Percentiles rank a stretch among this genome's conserved stretches.
These are phyloP conservation scores for Pseudogymnoascus sp. DNA, from an alignment of 2,329 filamentous ascomycete genomes.

Conservation along the genomic window DNA sequence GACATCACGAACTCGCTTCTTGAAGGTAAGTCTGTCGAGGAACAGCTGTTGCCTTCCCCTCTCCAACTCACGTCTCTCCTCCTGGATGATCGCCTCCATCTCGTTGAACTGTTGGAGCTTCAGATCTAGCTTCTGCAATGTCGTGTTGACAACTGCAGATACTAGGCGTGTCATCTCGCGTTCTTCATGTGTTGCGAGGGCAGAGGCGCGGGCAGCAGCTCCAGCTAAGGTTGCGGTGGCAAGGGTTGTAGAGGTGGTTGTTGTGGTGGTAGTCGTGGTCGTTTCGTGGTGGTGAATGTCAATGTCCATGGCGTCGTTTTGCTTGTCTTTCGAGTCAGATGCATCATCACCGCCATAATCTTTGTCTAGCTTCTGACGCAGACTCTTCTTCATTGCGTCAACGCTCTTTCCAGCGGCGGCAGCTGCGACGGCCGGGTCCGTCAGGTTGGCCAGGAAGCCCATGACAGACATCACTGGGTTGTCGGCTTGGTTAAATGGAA, in stretches of 20 bases:
- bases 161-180: slow-evolving; percentile 93
- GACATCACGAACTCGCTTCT: slow-evolving; percentile 75
- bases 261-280: slow-evolving; percentile 43
- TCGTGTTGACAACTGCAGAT: slow-evolving; percentile 84
- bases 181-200: slow-evolving; percentile 90
- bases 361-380: slow-evolving; percentile 72
- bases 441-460: slow-evolving; percentile 84
- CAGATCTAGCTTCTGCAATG: slow-evolving; percentile 90
- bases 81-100: slow-evolving; percentile 86
- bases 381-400: slow-evolving; percentile 72
- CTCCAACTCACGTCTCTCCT: slow-evolving; percentile 88
- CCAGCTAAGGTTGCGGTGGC: slow-evolving; percentile 79
- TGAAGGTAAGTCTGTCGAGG: slow-evolving; percentile 83
- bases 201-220: slow-evolving; percentile 78
- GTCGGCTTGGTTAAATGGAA: slow-evolving; percentile 87
- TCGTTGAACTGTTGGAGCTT: slow-evolving; percentile 96
- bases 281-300: slow-evolving; percentile 47
- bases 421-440: slow-evolving; percentile 83
- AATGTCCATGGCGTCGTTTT: slow-evolving; percentile 58
- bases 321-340: slow-evolving; percentile 48
- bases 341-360: slow-evolving; percentile 39
- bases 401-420: slow-evolving; percentile 85
- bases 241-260: slow-evolving; percentile 45
- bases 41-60: slow-evolving; percentile 88
- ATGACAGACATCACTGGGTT: slow-evolving; percentile 97